Conservation (phyloP, 2,329 filamentous ascomycete genomes). For the Keithomyces neogunnii region DNA sequence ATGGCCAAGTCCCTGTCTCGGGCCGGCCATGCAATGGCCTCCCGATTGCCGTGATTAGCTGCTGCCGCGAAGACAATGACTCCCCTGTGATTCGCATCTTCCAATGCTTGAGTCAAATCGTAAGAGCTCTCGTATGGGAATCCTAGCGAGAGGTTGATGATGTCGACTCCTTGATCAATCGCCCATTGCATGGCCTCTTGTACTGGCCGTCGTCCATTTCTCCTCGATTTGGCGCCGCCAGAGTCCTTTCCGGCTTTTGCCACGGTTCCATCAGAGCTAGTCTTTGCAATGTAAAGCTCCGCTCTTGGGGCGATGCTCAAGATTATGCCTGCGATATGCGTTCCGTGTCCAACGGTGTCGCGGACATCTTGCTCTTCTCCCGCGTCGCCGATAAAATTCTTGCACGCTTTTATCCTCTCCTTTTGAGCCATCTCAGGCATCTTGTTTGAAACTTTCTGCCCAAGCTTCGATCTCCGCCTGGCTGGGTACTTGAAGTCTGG, state of each 20-base stretch:
- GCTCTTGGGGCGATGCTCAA: constrained; percentile 9
- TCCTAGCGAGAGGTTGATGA: constrained; percentile 10
- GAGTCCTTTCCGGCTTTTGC: background rate
- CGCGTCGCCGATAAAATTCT: constrained; percentile 5
- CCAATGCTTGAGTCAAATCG: constrained; percentile 6
- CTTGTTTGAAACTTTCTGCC: background rate
- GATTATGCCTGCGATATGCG: constrained; percentile 10
- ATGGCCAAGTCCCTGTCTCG: constrained; percentile 7
- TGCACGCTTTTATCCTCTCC: constrained; percentile 8
- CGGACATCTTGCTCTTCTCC: constrained; percentile 6
- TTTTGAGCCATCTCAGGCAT: constrained; percentile 6
- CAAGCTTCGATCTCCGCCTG: constrained; percentile 6
- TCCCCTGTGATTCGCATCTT: constrained; percentile 2
- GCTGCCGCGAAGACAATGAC: constrained; percentile 10
- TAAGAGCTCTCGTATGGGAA: constrained; percentile 8
- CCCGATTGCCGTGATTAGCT: constrained; percentile 9
- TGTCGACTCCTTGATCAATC: constrained; percentile 8
- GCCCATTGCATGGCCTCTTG: constrained; percentile 8
- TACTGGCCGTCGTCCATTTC: background rate
- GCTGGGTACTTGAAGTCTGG: constrained; percentile 7
- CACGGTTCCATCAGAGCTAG: background rate
- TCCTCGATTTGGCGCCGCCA: background rate
- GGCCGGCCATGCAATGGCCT: constrained; percentile 9
- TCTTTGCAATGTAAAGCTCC: constrained; percentile 9
- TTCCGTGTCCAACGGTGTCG: constrained; percentile 8